Evolutionary conservation across 805 yeast genomes (phyloP), one percentile per base, ranked within the genome.

Genomic region (Starmerella khaoyaiensis): DNA sequence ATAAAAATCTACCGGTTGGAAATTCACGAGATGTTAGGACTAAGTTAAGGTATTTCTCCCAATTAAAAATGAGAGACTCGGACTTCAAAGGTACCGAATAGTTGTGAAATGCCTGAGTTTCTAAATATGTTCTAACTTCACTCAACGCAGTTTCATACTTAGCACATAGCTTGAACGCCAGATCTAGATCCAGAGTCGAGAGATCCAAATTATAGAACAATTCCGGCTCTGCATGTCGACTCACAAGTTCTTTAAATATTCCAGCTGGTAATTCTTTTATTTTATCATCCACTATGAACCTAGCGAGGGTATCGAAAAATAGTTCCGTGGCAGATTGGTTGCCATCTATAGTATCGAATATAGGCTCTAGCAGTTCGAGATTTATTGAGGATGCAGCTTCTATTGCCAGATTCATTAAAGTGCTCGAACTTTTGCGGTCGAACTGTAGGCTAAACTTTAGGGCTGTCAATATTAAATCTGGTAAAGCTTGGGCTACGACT

Each of bases 21-120:
- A 76, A 87, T 41, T 76, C 78, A 38, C 90, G 63, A 0, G 93
- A 93, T 0, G 87, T 76, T 20, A 82, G 60, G 9, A 75, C 60
- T 49, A 72, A 79, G 0, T 83, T 68, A 42, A 86, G 53, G 51
- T 79, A 87, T n/a, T n/a, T n/a, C n/a, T n/a, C n/a, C n/a, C n/a
- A n/a, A 0, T 75, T 67, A 48, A 61, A 77, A n/a, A 44, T 48
- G 6, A 20, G 16, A 33, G 14, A 12, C 4, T 7, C 8, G 16
- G 21, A 36, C 26, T 31, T 34, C 16, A 60, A 42, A 9, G 57
- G 46, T n/a, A 58, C 50, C 4, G 76, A 46, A 20, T 77, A 74
- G 20, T 90, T 97, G 17, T 65, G 58, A 28, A 90, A 60, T 4
- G 82, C 59, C 2, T 60, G 61, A 46, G 74, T 81, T 79, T 87